Evolutionary conservation across 495 filamentous ascomycete species (phyloP).

Genomic region (Hypoxylon rickii): DNA sequence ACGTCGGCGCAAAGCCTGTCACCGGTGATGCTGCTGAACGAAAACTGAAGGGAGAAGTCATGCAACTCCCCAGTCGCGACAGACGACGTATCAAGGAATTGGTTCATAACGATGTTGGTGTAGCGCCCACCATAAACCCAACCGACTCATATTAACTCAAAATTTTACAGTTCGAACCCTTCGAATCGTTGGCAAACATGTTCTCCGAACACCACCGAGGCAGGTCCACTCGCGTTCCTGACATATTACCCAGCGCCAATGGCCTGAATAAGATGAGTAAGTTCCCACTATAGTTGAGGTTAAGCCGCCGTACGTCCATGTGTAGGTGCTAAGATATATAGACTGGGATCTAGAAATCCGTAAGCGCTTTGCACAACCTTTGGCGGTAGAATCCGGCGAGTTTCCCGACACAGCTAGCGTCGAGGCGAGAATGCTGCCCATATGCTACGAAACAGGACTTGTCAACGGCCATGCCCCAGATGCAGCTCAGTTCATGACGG

Average conservation of each 20-base stretch:
- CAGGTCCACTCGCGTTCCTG: conserved; percentile 70
- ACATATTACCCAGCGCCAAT: conserved; percentile 80
- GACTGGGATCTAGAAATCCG: conserved; percentile 92
- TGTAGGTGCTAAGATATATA: conserved; percentile 37
- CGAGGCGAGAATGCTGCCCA: conserved; percentile 83
- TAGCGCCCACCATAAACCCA: too few species aligned
- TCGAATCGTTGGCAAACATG: conserved; percentile 64
- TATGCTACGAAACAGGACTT: conserved; percentile 91
- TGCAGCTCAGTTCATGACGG: conserved; percentile 83
- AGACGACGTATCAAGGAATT: conserved; percentile 85
- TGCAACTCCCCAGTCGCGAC: conserved; percentile 86
- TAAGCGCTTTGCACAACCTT: conserved; percentile 84
- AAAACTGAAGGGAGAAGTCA: conserved; percentile 88
- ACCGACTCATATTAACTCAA: too few species aligned
- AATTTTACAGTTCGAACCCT: conserved; percentile 64
- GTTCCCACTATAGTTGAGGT: conserved; percentile 31
- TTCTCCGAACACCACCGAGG: conserved; percentile 70
- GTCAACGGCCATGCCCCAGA: conserved; percentile 70
- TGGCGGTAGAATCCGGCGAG: conserved; percentile 88
- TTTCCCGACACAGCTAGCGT: conserved; percentile 85
- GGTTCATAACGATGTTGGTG: conserved; percentile 55
- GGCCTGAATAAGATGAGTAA: conserved; percentile 87
- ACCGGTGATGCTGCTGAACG: conserved; percentile 90
- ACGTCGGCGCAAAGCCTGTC: conserved; percentile 73
- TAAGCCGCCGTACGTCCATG: not conserved